Percentiles rank a stretch among this genome's conserved stretches.
phyloP scores from a whole-genome alignment of 2,329 filamentous ascomycete species.

The Fusarium sp. region DNA sequence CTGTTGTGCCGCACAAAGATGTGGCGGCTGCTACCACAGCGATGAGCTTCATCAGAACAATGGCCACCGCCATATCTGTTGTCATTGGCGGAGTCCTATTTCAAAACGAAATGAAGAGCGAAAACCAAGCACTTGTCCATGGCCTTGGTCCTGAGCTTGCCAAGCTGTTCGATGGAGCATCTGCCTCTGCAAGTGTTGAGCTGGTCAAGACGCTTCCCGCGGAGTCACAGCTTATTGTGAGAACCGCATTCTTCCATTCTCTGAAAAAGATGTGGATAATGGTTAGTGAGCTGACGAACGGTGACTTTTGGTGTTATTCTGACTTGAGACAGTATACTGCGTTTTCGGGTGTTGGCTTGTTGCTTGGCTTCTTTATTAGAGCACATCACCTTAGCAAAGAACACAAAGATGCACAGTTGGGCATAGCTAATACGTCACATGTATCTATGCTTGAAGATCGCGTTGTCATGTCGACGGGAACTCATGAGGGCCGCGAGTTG shows the following conservation, averaged over 20 bases:
- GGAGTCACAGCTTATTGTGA: conserved; percentile 42
- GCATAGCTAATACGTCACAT: conserved; percentile 8
- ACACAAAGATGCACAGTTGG: conserved; percentile 40
- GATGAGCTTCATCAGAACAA: conserved; percentile 72
- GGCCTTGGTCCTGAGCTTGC: conserved; percentile 63
- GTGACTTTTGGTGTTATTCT: neutral
- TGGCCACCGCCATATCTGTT: conserved; percentile 73
- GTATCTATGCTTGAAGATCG: neutral
- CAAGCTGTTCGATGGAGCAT: conserved; percentile 63
- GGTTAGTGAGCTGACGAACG: conserved; percentile 26
- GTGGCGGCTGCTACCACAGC: conserved; percentile 74
- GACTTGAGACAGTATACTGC: conserved; percentile 37
- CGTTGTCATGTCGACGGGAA: neutral
- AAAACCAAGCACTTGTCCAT: conserved; percentile 59
- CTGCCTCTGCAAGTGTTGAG: conserved; percentile 69
- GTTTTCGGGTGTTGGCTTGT: conserved; percentile 29
- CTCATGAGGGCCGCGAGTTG: neutral
- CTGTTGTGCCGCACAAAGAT: conserved; percentile 69
- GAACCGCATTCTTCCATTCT: conserved; percentile 46
- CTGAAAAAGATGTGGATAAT: conserved; percentile 49
- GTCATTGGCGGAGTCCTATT: conserved; percentile 79
- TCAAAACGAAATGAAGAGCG: conserved; percentile 73
- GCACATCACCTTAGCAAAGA: conserved; percentile 43
- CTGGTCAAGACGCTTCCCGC: conserved; percentile 55
- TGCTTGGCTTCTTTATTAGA: conserved; percentile 42